phyloP scores from a whole-genome alignment of 352 stramenopile species.

The Phytopythium delawarense region DNA sequence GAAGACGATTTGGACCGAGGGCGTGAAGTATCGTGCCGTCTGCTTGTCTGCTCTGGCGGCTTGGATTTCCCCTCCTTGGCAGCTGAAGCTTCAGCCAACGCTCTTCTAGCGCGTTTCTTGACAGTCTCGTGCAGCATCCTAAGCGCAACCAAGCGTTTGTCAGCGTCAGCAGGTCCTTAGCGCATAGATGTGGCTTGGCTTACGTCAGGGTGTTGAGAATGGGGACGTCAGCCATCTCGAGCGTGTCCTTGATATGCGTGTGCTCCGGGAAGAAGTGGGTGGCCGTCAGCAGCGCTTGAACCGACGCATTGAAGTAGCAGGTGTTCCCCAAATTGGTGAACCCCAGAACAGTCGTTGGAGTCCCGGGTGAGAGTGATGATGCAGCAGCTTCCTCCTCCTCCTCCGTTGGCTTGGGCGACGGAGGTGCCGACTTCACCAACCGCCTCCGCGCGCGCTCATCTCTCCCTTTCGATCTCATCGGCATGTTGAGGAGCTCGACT shows the following conservation, averaged over 20 bases:
- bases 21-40: slow-evolving; percentile 13
- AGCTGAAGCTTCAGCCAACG: slow-evolving; percentile 13
- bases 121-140: slow-evolving; percentile 60
- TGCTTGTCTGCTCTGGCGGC: neutral
- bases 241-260: slow-evolving; percentile 36
- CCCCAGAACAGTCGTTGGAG: slow-evolving; percentile 41
- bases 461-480: slow-evolving; percentile 23
- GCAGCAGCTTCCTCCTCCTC: neutral
- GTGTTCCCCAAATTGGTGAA: slow-evolving; percentile 93
- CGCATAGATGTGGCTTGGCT: slow-evolving; percentile 2
- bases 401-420: slow-evolving; percentile 2
- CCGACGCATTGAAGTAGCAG: slow-evolving; percentile 91
- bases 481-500: slow-evolving; percentile 22
- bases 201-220: slow-evolving; percentile 83
- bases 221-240: slow-evolving; percentile 76
- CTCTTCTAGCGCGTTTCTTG: slow-evolving; percentile 42
- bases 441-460: slow-evolving; percentile 24
- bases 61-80: slow-evolving; percentile 14
- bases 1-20: slow-evolving; percentile 26
- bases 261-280: slow-evolving; percentile 64
- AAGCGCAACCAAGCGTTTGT: neutral
- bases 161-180: neutral
- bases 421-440: slow-evolving; percentile 16
- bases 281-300: slow-evolving; percentile 91
- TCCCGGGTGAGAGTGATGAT: neutral